Conservation (phyloP, 2,329 filamentous ascomycete species). For the Fusarium coicis region DNA sequence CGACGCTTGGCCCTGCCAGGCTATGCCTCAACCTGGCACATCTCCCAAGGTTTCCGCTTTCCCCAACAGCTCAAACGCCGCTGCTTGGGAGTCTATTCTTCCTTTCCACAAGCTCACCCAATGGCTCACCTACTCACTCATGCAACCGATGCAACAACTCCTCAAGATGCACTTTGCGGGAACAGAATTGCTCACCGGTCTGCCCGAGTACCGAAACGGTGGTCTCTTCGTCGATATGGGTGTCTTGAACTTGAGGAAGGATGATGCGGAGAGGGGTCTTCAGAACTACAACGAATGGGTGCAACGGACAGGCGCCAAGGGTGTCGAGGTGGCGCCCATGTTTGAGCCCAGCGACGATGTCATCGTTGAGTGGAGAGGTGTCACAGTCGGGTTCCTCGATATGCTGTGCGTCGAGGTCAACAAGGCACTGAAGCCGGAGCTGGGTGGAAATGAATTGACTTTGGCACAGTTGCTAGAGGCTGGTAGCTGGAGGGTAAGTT, state of each 20-base stretch:
- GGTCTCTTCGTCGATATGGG: conserved; percentile 88
- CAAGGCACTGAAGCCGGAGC: conserved; percentile 56
- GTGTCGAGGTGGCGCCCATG: conserved; percentile 65
- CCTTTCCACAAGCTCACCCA: conserved; percentile 96
- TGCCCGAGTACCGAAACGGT: conserved; percentile 93
- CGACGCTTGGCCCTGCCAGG: conserved; percentile 91
- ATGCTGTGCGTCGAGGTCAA: conserved; percentile 58
- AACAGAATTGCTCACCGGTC: conserved; percentile 82
- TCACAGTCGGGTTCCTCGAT: conserved; percentile 70
- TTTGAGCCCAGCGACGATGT: conserved; percentile 70
- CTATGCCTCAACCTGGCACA: conserved; percentile 74
- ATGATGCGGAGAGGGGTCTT: conserved; percentile 76
- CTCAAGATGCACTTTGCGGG: conserved; percentile 85
- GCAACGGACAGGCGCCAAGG: conserved; percentile 74
- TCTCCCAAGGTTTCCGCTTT: conserved; percentile 44
- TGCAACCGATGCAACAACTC: conserved; percentile 87
- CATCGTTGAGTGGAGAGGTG: conserved; percentile 73
- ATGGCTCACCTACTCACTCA: conserved; percentile 93
- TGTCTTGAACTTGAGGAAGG: conserved; percentile 78
- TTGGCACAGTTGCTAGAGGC: conserved; percentile 93
- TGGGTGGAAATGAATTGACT: conserved; percentile 77
- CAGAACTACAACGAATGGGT: conserved; percentile 73
- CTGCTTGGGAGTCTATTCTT: conserved; percentile 78
- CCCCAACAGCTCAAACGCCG: conserved; percentile 40
- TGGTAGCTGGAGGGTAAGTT: conserved; percentile 93